These are phyloP conservation scores for Schizosaccharomyces octosporus DNA, from an alignment of 805 yeast species.

Conservation along the genomic window DNA sequence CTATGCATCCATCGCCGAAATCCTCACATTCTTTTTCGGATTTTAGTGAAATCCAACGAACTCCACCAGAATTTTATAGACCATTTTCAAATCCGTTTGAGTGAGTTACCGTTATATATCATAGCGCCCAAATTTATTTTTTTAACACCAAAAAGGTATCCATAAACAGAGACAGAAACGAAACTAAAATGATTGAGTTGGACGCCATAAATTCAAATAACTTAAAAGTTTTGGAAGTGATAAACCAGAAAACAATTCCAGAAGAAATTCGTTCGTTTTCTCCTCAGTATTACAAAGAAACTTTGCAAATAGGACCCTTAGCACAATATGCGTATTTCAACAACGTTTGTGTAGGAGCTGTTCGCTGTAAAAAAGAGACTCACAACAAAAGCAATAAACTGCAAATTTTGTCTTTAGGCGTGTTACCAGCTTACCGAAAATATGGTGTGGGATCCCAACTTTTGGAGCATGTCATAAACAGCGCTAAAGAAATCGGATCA, in stretches of 20 bases:
- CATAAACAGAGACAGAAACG: constrained; percentile 1
- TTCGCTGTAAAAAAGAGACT: background rate
- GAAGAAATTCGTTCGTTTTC: background rate
- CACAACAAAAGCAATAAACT: background rate
- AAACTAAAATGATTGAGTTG: background rate
- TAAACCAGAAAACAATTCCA: background rate
- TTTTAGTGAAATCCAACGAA: no score
- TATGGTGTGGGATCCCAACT: background rate
- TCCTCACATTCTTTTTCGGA: no score
- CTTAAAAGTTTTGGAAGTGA: background rate
- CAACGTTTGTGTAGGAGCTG: background rate
- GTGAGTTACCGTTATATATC: no score
- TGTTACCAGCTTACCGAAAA: background rate
- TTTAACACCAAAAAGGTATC: background rate
- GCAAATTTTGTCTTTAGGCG: background rate
- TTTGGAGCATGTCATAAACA: background rate
- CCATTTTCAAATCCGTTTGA: no score
- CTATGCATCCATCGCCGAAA: no score
- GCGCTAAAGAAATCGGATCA: background rate
- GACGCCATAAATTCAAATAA: background rate
- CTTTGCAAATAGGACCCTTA: background rate
- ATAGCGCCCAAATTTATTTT: background rate
- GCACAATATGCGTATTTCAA: constrained; percentile 1
- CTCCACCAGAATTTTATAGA: no score
- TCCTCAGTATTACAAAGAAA: background rate